Conservation (phyloP, 2,329 filamentous ascomycete genomes). For the Cryphonectria radicalis region DNA sequence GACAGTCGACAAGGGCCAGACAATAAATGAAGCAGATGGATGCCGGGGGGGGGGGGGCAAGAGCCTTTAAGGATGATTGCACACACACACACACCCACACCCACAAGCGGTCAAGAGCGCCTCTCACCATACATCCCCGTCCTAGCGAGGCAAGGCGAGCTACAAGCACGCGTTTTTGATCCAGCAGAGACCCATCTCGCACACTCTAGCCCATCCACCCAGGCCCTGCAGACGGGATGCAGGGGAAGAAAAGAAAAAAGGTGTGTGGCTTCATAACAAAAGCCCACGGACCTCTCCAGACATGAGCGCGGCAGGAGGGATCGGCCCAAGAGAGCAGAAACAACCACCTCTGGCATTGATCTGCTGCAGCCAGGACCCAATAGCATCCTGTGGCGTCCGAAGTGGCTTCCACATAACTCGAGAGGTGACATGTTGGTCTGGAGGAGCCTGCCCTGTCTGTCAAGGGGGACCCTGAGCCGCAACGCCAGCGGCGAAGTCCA, state of each 20-base stretch:
- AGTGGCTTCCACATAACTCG: slow-evolving; percentile 17
- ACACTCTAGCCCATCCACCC: neutral
- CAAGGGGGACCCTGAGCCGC: slow-evolving; percentile 12
- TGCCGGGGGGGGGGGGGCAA: slow-evolving; percentile 2
- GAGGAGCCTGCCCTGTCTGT: slow-evolving; percentile 1
- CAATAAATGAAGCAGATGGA: slow-evolving; percentile 5
- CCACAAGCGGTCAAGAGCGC: slow-evolving; percentile 6
- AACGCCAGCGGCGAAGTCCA: neutral
- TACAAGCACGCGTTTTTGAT: slow-evolving; percentile 16
- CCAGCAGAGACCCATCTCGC: slow-evolving; percentile 9
- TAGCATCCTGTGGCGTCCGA: slow-evolving; percentile 16
- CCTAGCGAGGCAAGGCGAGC: slow-evolving; percentile 13
- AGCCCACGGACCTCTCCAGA: slow-evolving; percentile 6
- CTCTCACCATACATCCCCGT: neutral
- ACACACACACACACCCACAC: neutral
- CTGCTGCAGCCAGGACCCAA: slow-evolving; percentile 16
- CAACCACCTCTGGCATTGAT: slow-evolving; percentile 22
- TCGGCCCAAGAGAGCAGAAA: slow-evolving; percentile 3
- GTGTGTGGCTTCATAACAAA: neutral
- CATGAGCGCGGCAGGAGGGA: slow-evolving; percentile 1
- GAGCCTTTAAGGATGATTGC: slow-evolving; percentile 21
- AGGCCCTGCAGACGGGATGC: slow-evolving; percentile 17
- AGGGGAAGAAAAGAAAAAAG: neutral
- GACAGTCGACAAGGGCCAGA: slow-evolving; percentile 2
- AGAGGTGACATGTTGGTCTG: slow-evolving; percentile 19